phyloP scores from a whole-genome alignment of 176 grass and related monocot species.

The Bolboschoenus planiculmis region DNA sequence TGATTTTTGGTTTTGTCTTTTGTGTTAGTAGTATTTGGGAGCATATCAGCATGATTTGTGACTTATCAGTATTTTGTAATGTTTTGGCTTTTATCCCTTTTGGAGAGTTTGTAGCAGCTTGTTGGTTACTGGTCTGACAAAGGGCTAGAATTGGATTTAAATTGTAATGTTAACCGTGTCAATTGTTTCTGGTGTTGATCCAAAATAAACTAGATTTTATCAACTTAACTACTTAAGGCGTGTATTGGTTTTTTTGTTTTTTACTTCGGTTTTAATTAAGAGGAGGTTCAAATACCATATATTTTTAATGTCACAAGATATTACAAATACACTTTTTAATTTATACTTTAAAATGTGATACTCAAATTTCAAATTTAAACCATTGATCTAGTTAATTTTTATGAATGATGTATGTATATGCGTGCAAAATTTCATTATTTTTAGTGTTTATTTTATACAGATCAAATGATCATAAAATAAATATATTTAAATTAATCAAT shows the following conservation, averaged over 20 bases:
- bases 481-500: no score
- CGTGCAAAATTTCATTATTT: no score
- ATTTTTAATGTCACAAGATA: no score
- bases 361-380: no score
- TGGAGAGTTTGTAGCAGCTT: not conserved
- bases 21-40: not conserved
- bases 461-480: no score
- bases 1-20: not conserved
- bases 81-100: not conserved
- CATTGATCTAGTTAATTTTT: no score
- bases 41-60: not conserved
- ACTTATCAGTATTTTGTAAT: not conserved
- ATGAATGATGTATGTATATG: no score
- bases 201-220: not conserved
- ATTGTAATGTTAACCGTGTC: not conserved
- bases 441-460: no score
- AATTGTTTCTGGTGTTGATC: not conserved
- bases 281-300: no score
- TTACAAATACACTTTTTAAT: no score
- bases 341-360: no score
- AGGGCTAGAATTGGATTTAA: not conserved
- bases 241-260: not conserved
- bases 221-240: no score
- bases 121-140: not conserved
- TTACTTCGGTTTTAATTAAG: not conserved